These are phyloP conservation scores for Abelmoschus esculentus DNA, from an alignment of 345 rosid species.

Conservation along the genomic window DNA sequence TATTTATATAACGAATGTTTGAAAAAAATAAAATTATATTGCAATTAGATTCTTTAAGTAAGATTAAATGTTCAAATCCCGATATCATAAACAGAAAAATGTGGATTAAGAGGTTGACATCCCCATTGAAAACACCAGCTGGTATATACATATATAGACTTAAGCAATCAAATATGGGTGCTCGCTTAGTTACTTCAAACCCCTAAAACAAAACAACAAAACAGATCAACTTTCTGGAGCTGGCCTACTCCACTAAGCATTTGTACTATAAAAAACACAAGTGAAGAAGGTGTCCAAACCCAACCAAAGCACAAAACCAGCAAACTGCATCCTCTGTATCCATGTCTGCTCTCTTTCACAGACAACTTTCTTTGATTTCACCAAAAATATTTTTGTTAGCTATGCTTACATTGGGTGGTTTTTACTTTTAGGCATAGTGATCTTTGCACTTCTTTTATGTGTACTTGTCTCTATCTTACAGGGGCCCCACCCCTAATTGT, in stretches of 20 bases:
- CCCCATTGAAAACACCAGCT: not conserved
- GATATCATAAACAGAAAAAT: too few species aligned
- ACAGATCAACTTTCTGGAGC: not conserved
- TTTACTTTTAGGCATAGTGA: slow-evolving; percentile 9
- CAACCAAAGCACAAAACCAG: not conserved
- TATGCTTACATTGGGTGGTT: not conserved
- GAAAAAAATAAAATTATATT: too few species aligned
- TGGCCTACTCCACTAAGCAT: not conserved
- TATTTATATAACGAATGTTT: too few species aligned
- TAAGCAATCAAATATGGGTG: not conserved
- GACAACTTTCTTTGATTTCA: not conserved
- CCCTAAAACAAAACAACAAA: not conserved
- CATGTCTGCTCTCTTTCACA: slow-evolving; percentile 9
- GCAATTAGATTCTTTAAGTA: too few species aligned
- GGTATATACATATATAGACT: not conserved
- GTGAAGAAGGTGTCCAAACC: not conserved
- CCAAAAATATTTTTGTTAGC: not conserved
- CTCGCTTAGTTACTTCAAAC: not conserved
- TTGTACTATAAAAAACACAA: not conserved
- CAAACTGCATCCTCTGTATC: not conserved
- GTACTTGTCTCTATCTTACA: slow-evolving; percentile 4
- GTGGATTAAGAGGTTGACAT: too few species aligned
- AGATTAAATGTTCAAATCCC: too few species aligned
- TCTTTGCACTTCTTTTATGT: slow-evolving; percentile 5
- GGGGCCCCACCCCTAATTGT: too few species aligned